phyloP scores from a whole-genome alignment of 352 stramenopile genomes.

The Saprolegnia parasitica region DNA sequence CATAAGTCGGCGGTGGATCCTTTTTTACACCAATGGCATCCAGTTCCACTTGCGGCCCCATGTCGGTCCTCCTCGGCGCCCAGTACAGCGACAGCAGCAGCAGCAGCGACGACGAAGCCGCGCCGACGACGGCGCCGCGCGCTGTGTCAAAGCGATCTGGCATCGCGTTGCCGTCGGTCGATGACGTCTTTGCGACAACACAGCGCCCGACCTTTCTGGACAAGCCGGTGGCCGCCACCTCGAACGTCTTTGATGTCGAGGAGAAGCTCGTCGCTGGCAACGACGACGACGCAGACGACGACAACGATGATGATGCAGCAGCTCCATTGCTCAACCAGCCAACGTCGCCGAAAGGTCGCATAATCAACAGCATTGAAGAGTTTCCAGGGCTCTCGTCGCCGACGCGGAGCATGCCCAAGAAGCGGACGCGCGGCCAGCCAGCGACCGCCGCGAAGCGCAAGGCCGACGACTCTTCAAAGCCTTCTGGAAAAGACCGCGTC shows the following conservation, averaged over 20 bases:
- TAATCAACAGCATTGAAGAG: neutral
- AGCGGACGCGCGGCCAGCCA: neutral
- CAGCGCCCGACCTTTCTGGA: conserved; percentile 41
- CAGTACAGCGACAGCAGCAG: conserved; percentile 40
- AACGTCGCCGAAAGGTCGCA: neutral
- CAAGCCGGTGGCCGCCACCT: neutral
- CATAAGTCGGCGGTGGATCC: neutral
- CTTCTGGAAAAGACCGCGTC: conserved; percentile 61
- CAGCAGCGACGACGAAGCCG: conserved; percentile 35
- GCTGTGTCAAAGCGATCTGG: neutral
- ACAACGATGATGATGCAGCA: conserved; percentile 37
- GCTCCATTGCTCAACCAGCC: neutral
- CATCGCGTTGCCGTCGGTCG: conserved; percentile 40
- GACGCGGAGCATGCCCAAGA: neutral
- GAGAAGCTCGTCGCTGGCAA: neutral
- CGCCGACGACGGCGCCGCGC: conserved; percentile 30
- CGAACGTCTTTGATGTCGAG: conserved; percentile 14
- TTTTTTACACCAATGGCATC: conserved; percentile 21
- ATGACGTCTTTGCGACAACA: conserved; percentile 41
- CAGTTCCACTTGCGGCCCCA: conserved; percentile 27
- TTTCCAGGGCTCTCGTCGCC: neutral
- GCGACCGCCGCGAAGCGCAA: conserved; percentile 8
- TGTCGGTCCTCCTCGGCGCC: conserved; percentile 53
- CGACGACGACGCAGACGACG: conserved; percentile 24
- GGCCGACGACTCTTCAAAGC: conserved; percentile 34